Base-by-base conservation (phyloP, 2,329 filamentous ascomycete genomes). In the Didymosphaeria variabile region DNA sequence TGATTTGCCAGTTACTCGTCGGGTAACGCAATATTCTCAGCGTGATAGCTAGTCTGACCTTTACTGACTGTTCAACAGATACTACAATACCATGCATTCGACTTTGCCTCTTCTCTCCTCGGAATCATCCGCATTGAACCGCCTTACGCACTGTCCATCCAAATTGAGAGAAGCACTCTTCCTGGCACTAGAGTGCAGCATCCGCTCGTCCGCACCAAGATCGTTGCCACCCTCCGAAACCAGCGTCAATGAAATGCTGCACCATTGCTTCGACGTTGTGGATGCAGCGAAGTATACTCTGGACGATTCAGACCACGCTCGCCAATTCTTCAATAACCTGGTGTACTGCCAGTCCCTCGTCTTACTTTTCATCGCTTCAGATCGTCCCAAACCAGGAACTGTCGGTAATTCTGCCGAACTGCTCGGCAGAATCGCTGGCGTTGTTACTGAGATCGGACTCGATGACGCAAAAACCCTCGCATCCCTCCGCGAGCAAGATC, bases 131-230 rank as follows among this genome's bases (percentile, higher is more conserved):
- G 64, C 70, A 10, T 57, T 79, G 1, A 78, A 75, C 38, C 75
- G 74, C 21, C 68, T 79, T 21, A 73, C 72, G 3, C 67, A 74
- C 29, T 77, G 75, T 57, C 74, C 76, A 13, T 34, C 68, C 12
- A 77, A 76, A 55, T 49, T 79, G 36, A 68, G 77, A 46, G 76
- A 79, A 38, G 72, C 72, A 13, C 77, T 79, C 57, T 77, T 78
- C 44, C 61, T 76, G 23, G 63, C 75, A 1, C 46, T 79, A 3
- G 77, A 79, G 55, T 75, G 68, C 42, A 71, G 66, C 29, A 67
- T 78, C 15, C 73, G 76, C 23, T 73, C 75, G 2, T 68, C 72
- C 56, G 69, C 75, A 19, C 67, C 74, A 10, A 67, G 69, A 55
- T 67, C 70, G 17, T 23, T 78, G 13, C 66, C 73, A 50, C 61